A percentile compares a stretch with the other conserved stretches of the same genome.
phyloP scores from a whole-genome alignment of 768 basidiomycete species.

The Suillus decipiens region DNA sequence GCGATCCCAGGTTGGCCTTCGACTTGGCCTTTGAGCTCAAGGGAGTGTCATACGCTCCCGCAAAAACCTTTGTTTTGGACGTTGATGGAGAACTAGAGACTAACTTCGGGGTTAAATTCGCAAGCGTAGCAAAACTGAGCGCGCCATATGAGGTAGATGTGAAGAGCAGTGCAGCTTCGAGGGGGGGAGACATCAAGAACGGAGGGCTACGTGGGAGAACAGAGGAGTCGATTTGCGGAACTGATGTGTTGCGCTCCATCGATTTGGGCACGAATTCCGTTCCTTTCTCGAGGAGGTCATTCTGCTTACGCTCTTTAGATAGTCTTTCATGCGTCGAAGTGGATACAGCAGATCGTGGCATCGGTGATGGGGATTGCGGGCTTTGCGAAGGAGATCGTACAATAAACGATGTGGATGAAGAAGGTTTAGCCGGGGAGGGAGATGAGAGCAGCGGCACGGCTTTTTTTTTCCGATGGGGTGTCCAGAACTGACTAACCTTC shows the following conservation, averaged over 20 bases:
- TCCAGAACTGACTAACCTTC: not conserved
- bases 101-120: not conserved
- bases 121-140: slow-evolving; percentile 11
- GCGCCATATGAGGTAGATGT: slow-evolving; percentile 28
- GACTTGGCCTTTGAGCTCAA: not conserved
- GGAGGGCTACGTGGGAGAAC: slow-evolving; percentile 59
- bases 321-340: slow-evolving; percentile 5
- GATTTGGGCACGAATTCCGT: not conserved
- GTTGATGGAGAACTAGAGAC: not conserved
- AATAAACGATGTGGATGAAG: slow-evolving; percentile 19
- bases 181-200: slow-evolving; percentile 54
- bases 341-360: slow-evolving; percentile 2
- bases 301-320: slow-evolving; percentile 20
- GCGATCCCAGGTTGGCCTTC: not conserved
- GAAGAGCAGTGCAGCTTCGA: slow-evolving; percentile 60
- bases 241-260: slow-evolving; percentile 16
- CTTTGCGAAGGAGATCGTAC: slow-evolving; percentile 21
- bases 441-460: not conserved
- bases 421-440: not conserved
- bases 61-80: not conserved
- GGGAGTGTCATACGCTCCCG: not conserved
- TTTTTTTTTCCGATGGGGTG: not conserved
- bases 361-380: not conserved
- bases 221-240: slow-evolving; percentile 34
- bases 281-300: slow-evolving; percentile 11